Base-by-base conservation (phyloP, 305 asterid species). In the Euphrasia arctica region DNA sequence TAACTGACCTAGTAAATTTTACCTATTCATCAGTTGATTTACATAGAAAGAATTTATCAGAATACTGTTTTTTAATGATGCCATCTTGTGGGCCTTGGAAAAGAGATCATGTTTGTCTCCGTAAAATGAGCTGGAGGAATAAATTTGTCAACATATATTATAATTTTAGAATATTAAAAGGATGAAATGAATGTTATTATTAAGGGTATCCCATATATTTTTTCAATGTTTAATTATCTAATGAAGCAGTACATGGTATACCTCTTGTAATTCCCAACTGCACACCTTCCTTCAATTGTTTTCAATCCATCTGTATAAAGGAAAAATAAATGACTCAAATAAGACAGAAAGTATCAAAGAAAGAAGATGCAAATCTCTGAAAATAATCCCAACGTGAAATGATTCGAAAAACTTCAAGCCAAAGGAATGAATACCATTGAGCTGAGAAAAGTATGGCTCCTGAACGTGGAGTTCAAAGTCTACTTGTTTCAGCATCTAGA, bases 261-360 rank as follows among this genome's bases (percentile, higher is more conserved):
- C 98, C 85, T 72, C 58, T 72, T 83, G 75, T 79, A 87, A 56
- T 81, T 68, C 55, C 91, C 95, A 68, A 68, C 75, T 62, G 90
- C 95, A 72, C 96, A 92, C 80, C 97, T 87, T 76, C 97, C 98
- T 84, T 92, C 98, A 67, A 87, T 54, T 3, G 81, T 87, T 80
- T 92, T 92, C 25, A 57, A 34, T 66, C 95, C 96, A 68, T 83
- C 98, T 91, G 77, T 64, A 74, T 55, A 59, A 58, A 31, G 54
- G 50, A 52, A 71, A 54, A 73, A 55, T 60, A 27, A 39, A 60
- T 54, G 55, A 27, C 31, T 29, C 18, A 41, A 12, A 42, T 54
- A 12, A 66, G 11, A 13, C 32, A 8, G 42, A 31, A 62, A 67
- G 48, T 14, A 64, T 54, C 34, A 15, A 10, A 59, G n/a, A 65